Conservation (phyloP, 768 basidiomycete species). For the Bullera alba region DNA sequence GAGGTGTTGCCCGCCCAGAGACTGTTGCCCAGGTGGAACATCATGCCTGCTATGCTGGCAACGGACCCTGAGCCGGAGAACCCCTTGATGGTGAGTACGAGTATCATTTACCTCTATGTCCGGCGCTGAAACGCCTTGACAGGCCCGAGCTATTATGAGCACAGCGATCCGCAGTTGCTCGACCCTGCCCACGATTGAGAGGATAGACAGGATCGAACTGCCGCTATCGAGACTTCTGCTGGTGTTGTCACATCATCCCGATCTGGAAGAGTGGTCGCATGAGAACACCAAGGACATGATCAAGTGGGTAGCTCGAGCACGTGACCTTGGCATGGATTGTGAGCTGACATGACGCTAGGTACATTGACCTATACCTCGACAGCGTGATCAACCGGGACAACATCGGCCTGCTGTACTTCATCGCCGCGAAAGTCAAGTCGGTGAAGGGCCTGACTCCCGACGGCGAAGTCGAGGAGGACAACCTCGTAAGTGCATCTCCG, state of each 20-base stretch:
- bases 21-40: constrained; percentile 65
- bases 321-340: not conserved
- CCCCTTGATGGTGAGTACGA: constrained; percentile 56
- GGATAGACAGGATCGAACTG: constrained; percentile 66
- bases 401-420: constrained; percentile 70
- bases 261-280: constrained; percentile 48
- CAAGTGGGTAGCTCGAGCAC: constrained; percentile 66
- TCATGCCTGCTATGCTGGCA: constrained; percentile 78
- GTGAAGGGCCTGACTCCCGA: constrained; percentile 56
- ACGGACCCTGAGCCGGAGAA: constrained; percentile 86
- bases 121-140: not conserved
- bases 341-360: constrained; percentile 51
- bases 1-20: constrained; percentile 59
- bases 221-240: constrained; percentile 80
- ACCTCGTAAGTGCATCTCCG: constrained; percentile 36
- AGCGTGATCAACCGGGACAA: constrained; percentile 72
- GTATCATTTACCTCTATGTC: not conserved
- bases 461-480: constrained; percentile 59
- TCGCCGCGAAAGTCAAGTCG: constrained; percentile 76
- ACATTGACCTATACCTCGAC: constrained; percentile 80
- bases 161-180: not conserved
- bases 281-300: constrained; percentile 71
- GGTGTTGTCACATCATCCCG: constrained; percentile 87
- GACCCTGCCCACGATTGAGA: constrained; percentile 32
- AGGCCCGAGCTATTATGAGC: constrained; percentile 3